Evolutionary conservation across 768 basidiomycete genomes (phyloP).

Genomic region (Chlorophyllum brunneum): DNA sequence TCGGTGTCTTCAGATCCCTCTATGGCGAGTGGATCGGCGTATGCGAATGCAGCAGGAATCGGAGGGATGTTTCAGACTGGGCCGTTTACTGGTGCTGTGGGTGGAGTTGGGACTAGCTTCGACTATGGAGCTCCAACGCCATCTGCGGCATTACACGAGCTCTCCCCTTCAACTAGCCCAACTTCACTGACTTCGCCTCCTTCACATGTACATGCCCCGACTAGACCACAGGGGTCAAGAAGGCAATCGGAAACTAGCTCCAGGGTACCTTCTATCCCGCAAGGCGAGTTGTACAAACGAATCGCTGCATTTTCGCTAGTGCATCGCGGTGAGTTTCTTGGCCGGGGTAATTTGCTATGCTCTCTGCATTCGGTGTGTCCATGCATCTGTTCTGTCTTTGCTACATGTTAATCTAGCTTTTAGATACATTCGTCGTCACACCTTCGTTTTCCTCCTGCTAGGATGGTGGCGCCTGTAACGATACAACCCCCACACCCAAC

Average conservation of each 20-base stretch:
- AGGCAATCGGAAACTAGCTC: background rate
- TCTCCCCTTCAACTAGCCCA: background rate
- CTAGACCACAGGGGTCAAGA: background rate
- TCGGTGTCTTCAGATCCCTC: background rate
- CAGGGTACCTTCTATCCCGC: background rate
- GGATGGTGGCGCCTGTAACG: slow-evolving; percentile 26
- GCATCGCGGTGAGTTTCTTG: slow-evolving; percentile 47
- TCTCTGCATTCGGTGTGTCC: slow-evolving; percentile 39
- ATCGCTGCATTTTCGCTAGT: slow-evolving; percentile 42
- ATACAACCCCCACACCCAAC: background rate
- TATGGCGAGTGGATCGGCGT: background rate
- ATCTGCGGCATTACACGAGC: background rate
- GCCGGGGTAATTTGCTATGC: slow-evolving; percentile 42
- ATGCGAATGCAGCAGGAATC: background rate
- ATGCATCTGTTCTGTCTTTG: background rate
- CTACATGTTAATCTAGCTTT: background rate
- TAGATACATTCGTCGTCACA: slow-evolving; percentile 33
- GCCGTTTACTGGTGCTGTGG: background rate
- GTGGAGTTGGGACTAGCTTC: background rate
- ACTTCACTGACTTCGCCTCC: slow-evolving; percentile 3
- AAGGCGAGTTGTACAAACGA: slow-evolving; percentile 1
- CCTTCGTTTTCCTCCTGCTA: slow-evolving; percentile 35
- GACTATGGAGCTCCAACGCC: background rate
- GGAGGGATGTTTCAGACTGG: background rate
- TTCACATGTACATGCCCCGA: background rate